phyloP scores from a whole-genome alignment of 1,139 yeast species.

The Candida smagusa region DNA sequence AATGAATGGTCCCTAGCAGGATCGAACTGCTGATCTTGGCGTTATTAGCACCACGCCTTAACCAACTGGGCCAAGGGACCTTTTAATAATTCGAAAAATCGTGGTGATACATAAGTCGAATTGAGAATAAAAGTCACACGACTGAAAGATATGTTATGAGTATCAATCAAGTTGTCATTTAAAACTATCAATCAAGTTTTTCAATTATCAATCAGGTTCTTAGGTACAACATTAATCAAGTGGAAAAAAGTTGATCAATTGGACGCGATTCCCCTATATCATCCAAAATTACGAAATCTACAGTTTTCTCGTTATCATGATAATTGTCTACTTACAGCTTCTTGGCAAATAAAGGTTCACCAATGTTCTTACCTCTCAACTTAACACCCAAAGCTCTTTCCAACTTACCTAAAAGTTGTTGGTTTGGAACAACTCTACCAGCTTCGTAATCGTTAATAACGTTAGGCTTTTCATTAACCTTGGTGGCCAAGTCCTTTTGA shows the following conservation, averaged over 20 bases:
- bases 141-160: no score
- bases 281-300: no score
- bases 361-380: conserved; percentile 94
- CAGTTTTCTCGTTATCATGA: no score
- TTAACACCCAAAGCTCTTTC: conserved; percentile 94
- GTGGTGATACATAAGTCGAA: no score
- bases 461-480: conserved; percentile 92
- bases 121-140: no score
- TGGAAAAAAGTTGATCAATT: no score
- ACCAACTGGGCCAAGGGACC: conserved; percentile 91
- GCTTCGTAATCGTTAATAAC: conserved; percentile 96
- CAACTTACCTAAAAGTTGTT: conserved; percentile 86
- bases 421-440: conserved; percentile 95
- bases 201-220: no score
- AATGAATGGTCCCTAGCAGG: conserved; percentile 89
- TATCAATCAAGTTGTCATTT: no score
- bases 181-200: no score
- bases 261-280: no score
- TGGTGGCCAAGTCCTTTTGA: conserved; percentile 95
- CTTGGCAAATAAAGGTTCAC: conserved; percentile 80
- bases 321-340: conserved; percentile 26
- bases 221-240: no score
- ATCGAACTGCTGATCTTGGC: conserved; percentile 84
- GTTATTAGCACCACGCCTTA: conserved; percentile 89
- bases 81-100: no score